These are phyloP conservation scores for Parascedosporium putredinis DNA, from an alignment of 2,329 filamentous ascomycete genomes.

Conservation along the genomic window DNA sequence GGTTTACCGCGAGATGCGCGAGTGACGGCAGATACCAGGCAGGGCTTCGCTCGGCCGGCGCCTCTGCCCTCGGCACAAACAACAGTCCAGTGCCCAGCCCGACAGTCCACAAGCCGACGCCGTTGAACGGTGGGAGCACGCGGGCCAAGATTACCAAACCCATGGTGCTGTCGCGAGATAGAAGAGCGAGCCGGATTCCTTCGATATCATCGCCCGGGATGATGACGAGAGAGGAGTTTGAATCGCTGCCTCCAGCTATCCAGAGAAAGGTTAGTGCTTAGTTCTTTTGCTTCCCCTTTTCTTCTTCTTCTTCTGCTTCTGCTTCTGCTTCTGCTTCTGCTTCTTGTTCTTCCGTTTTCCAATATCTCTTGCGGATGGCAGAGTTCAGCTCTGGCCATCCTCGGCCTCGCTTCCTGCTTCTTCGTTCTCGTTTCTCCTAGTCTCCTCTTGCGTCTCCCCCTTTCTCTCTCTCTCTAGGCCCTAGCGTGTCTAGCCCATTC, in stretches of 20 bases:
- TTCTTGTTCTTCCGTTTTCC: too few species aligned
- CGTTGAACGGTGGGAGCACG: not conserved
- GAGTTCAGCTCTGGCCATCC: too few species aligned
- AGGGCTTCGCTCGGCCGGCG: not conserved
- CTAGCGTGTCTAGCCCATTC: too few species aligned
- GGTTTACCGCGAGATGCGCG: not conserved
- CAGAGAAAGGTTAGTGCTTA: conserved; percentile 42
- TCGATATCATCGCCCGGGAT: conserved; percentile 6
- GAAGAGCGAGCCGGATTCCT: not conserved
- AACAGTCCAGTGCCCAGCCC: not conserved
- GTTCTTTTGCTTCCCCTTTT: conserved; percentile 10
- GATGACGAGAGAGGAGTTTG: conserved; percentile 32
- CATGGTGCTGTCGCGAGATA: not conserved
- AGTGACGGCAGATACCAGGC: not conserved
- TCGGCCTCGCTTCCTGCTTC: too few species aligned
- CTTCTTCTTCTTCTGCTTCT: conserved; percentile 4
- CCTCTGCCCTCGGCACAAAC: not conserved
- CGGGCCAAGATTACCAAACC: not conserved
- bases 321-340: too few species aligned
- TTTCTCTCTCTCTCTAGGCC: too few species aligned
- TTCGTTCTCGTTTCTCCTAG: too few species aligned
- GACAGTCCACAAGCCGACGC: not conserved
- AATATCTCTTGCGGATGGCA: too few species aligned
- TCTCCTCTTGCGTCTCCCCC: too few species aligned
- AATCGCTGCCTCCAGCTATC: conserved; percentile 42